Percentiles rank a stretch among this genome's conserved stretches.
Conservation (phyloP, 2,329 filamentous ascomycete genomes). For the Sclerotinia trifoliorum region DNA sequence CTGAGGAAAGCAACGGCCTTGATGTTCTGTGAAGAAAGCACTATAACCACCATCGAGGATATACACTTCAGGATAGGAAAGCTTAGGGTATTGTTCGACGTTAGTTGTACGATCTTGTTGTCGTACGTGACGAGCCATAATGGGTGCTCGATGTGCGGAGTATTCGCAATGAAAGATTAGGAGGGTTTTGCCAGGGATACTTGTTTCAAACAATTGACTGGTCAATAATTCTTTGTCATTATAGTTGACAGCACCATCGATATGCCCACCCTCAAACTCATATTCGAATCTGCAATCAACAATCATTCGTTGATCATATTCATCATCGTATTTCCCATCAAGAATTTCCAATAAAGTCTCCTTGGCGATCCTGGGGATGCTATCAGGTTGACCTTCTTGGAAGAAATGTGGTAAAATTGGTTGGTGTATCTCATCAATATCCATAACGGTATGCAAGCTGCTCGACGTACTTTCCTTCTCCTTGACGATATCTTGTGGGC, state of each 20-base stretch:
- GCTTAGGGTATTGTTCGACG: constrained; percentile 77
- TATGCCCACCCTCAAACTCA: constrained; percentile 95
- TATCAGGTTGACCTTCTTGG: constrained; percentile 76
- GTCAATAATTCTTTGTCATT: constrained; percentile 92
- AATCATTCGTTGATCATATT: constrained; percentile 79
- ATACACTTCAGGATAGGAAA: constrained; percentile 97
- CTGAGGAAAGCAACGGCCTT: constrained; percentile 81
- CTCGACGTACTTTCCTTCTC: constrained; percentile 59
- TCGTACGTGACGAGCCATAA: constrained; percentile 93
- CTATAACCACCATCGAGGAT: constrained; percentile 97
- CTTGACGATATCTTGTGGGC: constrained; percentile 83
- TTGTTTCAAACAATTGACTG: constrained; percentile 68
- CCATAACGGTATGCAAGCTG: constrained; percentile 72
- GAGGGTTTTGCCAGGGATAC: constrained; percentile 69
- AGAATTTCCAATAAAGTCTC: constrained; percentile 82
- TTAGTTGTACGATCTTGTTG: constrained; percentile 85
- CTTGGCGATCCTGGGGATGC: constrained; percentile 81
- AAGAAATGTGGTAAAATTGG: constrained; percentile 82
- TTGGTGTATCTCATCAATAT: constrained; percentile 73
- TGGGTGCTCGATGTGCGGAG: constrained; percentile 90
- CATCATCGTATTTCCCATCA: constrained; percentile 74
- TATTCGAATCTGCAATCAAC: constrained; percentile 99
- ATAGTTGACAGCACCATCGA: constrained; percentile 89
- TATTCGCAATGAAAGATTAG: constrained; percentile 98
- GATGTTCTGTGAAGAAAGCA: constrained; percentile 80